Conservation (phyloP, 2,329 filamentous ascomycete species). For the Colletotrichum acutatum region DNA sequence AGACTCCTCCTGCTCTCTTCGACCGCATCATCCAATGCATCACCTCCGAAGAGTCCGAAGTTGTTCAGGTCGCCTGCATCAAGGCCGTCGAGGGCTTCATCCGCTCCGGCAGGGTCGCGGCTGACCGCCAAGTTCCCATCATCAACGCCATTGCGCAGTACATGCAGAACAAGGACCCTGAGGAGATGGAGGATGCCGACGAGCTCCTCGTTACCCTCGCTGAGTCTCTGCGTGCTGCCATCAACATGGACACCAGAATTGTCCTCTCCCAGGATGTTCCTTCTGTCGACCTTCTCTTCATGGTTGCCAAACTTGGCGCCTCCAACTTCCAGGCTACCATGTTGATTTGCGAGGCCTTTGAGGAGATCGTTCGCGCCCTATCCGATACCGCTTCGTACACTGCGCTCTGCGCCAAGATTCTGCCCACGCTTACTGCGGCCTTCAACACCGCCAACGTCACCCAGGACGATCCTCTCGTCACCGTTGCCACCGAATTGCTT, state of each 20-base stretch:
- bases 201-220: conserved; percentile 92
- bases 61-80: conserved; percentile 92
- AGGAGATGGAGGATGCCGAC: conserved; percentile 87
- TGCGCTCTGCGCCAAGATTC: conserved; percentile 83
- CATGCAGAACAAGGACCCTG: conserved; percentile 81
- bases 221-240: conserved; percentile 85
- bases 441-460: conserved; percentile 90
- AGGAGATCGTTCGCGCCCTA: conserved; percentile 81
- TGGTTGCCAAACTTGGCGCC: conserved; percentile 87
- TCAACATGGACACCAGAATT: conserved; percentile 80
- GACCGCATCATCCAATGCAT: conserved; percentile 82
- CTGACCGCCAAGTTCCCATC: conserved; percentile 69
- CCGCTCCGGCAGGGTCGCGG: conserved; percentile 60
- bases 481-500: conserved; percentile 82
- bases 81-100: conserved; percentile 81
- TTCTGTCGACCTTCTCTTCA: conserved; percentile 86
- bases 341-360: conserved; percentile 89
- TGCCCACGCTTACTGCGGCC: conserved; percentile 88
- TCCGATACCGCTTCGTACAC: conserved; percentile 77
- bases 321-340: conserved; percentile 91
- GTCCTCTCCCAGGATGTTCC: conserved; percentile 77
- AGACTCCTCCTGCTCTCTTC: conserved; percentile 73
- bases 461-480: conserved; percentile 85
- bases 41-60: conserved; percentile 79
- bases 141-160: conserved; percentile 77